These are phyloP conservation scores for Nidularia pulvinata DNA, from an alignment of 768 basidiomycete species.

Conservation along the genomic window DNA sequence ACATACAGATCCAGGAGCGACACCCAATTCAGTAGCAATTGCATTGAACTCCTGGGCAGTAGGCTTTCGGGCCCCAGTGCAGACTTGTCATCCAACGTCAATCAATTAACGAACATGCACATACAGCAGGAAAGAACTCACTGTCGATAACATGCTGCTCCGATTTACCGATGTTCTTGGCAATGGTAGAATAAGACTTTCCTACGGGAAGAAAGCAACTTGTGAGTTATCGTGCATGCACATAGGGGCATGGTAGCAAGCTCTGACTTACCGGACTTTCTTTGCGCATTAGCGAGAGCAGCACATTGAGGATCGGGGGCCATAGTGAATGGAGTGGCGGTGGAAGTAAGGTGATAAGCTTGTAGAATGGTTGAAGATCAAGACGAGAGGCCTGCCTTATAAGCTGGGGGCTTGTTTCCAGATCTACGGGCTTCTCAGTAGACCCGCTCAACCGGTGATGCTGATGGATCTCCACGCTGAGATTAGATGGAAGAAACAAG, in stretches of 20 bases:
- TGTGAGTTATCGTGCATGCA: too few relatives aligned
- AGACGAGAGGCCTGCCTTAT: too few relatives aligned
- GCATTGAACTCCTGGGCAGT: conserved; percentile 46
- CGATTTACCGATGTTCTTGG: conserved; percentile 32
- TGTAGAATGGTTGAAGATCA: too few relatives aligned
- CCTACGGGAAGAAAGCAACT: background rate
- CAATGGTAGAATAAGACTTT: conserved; percentile 53
- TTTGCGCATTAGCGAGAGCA: conserved; percentile 54
- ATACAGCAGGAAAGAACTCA: conserved; percentile 21
- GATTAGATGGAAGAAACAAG: too few relatives aligned
- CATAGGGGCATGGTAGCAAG: too few relatives aligned
- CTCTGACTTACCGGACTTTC: conserved; percentile 41
- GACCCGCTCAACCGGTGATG: too few relatives aligned
- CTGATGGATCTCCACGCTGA: too few relatives aligned
- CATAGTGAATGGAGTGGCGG: conserved; percentile 26
- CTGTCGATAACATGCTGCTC: conserved; percentile 54
- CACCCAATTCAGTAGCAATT: conserved; percentile 40
- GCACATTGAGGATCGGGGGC: conserved; percentile 55
- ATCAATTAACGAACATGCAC: background rate
- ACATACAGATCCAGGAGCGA: conserved; percentile 17
- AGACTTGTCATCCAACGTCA: conserved; percentile 32
- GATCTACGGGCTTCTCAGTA: too few relatives aligned
- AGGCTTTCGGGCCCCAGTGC: conserved; percentile 38
- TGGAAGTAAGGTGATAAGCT: background rate
- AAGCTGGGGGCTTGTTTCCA: too few relatives aligned